These are phyloP conservation scores for Leccinum longicurvipes DNA, from an alignment of 768 basidiomycete genomes.

Conservation along the genomic window DNA sequence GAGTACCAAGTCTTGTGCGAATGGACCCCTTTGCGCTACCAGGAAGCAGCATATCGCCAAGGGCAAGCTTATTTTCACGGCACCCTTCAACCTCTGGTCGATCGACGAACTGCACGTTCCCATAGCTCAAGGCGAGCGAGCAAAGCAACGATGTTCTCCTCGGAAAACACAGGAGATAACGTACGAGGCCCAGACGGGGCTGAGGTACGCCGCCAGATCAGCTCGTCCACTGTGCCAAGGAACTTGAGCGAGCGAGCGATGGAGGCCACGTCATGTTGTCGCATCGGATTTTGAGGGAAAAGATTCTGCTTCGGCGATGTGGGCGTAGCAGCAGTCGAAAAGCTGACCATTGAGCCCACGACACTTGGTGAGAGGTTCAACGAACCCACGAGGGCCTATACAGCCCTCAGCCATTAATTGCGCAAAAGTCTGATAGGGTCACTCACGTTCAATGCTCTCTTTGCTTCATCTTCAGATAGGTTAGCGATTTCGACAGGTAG, in stretches of 20 bases:
- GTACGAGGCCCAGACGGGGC: conserved; percentile 6
- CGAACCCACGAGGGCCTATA: conserved; percentile 10
- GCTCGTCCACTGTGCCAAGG: conserved; percentile 24
- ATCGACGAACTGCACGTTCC: conserved; percentile 26
- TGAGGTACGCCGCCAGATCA: conserved; percentile 26
- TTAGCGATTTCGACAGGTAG: conserved; percentile 12
- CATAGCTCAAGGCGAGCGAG: conserved; percentile 26
- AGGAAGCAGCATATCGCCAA: background rate
- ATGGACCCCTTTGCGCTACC: background rate
- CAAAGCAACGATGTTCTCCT: conserved; percentile 24
- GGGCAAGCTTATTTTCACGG: background rate
- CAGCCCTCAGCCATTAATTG: background rate
- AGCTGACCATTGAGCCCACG: background rate
- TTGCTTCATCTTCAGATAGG: conserved; percentile 25
- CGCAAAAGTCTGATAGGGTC: background rate
- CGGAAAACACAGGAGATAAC: conserved; percentile 19
- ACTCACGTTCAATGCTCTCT: conserved; percentile 22
- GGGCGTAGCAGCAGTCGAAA: background rate
- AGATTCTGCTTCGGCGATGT: background rate
- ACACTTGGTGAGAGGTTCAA: conserved; percentile 12
- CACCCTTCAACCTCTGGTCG: conserved; percentile 13
- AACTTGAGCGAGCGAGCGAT: conserved; percentile 25
- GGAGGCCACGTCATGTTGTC: conserved; percentile 19
- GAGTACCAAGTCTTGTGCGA: background rate
- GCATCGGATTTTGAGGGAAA: background rate